These are phyloP conservation scores for Ammopiptanthus mongolicus DNA, from an alignment of 306 rosid genomes.

Conservation along the genomic window DNA sequence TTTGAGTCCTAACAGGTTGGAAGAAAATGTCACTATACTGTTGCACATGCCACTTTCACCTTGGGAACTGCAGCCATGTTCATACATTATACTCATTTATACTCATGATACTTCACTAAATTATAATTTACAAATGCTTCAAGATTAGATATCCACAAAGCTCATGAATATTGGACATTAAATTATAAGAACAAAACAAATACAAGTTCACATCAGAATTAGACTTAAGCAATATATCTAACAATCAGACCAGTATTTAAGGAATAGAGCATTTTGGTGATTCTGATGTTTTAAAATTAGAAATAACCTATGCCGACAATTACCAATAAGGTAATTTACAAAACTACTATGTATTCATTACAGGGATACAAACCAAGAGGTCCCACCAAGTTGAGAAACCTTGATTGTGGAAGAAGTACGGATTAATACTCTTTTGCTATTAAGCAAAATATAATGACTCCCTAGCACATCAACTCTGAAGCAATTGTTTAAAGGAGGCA, in stretches of 20 bases:
- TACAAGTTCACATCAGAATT: background rate
- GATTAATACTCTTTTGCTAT: background rate
- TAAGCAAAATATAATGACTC: background rate
- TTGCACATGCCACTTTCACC: background rate
- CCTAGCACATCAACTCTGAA: background rate
- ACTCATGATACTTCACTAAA: background rate
- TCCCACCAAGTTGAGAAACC: background rate
- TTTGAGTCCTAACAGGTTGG: background rate
- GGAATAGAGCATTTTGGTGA: background rate
- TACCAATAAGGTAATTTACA: background rate
- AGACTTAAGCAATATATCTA: background rate
- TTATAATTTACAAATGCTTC: background rate
- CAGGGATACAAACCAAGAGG: background rate
- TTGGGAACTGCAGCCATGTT: background rate
- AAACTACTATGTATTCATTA: background rate
- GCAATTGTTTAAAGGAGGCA: background rate
- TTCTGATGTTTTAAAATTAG: background rate
- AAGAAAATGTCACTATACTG: background rate
- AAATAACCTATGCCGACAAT: conserved; percentile 1
- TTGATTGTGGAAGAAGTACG: background rate
- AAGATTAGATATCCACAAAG: background rate
- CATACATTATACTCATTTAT: background rate
- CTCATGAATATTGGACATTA: background rate
- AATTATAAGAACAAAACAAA: background rate
- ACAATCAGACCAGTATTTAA: background rate